Base-by-base conservation (phyloP, 768 basidiomycete genomes). In the Termitomyces bulborhizus region DNA sequence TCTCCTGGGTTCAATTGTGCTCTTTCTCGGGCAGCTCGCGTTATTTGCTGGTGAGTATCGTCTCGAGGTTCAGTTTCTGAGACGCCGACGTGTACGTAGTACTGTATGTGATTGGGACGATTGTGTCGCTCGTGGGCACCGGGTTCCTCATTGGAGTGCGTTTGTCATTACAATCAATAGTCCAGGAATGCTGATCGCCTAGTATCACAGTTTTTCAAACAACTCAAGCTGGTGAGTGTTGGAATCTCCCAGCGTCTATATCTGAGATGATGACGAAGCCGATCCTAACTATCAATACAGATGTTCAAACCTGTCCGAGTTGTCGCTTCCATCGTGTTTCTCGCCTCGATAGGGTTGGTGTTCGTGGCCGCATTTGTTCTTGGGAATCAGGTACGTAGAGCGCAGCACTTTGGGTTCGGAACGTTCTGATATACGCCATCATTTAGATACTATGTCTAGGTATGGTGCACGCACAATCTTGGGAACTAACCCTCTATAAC, bases 301-400 rank as follows among this genome's bases (percentile, higher is more conserved):
- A 95, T 95, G 93, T 96, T 96, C 80, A 94, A 94, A 70, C 90
- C 93, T 48, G 82, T 96, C 21, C 91, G 94, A 50, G 71, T 96
- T 6, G 71, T 90, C 18, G 93, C 94, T 2, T 84, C 91, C 1
- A 68, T 93, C 56, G 65, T 94, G 36, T 83, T 96, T 67, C 67
- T 98, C 12, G 88, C 70, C 1, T 84, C 87, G 15, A 90, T 97
- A 58, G 87, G 69, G 8, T 80, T 96, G 58, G 85, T 93, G 49
- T 93, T 96, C 55, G 79, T 97, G 27, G 85, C 82, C 26, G 94
- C 93, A 1, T 95, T 95, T 68, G 90, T 88, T 16, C 66, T 93
- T 18, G 16, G 62, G 31, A 91, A 76, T 64, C 85, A 82, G 59
- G 86, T 88, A 59, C 55, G 85, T 76, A 5, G 46, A 29, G 8